Base-by-base conservation (phyloP, 768 basidiomycete species). In the Lentinula guzmanii region DNA sequence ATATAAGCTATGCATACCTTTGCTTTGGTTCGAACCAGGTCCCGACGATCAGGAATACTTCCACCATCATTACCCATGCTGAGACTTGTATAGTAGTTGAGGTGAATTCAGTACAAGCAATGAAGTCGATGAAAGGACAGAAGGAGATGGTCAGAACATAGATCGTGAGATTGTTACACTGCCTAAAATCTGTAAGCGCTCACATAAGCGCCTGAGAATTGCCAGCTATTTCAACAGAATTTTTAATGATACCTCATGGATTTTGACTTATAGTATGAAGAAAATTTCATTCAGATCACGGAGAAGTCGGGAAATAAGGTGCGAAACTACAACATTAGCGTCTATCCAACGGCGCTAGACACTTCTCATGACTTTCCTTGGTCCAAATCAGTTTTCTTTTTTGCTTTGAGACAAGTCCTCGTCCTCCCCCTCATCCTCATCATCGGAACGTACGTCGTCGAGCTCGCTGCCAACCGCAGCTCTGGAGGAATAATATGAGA, bases 41-140 rank as follows among this genome's bases (percentile, higher is more conserved):
- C 91, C 58, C 91, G 77, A 59, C 91, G 81, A 73, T 93, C 91
- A 4, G 91, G 90, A 62, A 93, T 92, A 68, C 89, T 90, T 77
- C 90, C 91, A 64, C 91, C 91, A 73, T 93, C 90, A 82, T 92
- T 92, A 70, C 90, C 90, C 90, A 93, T 93, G 70, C 16, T 52
- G 7, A 34, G 13, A 35, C 2, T 21, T 48, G 21, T 48, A 9
- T 0, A n/a, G 13, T 13, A 34, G 41, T 21, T 39, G 54, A 11
- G 3, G n/a, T 7, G 21, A 16, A 1, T 21, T 6, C 52, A 52
- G 18, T 21, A 35, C 4, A 18, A 41, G 11, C 9, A 54, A 39
- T 39, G 4, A 37, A 11, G 10, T 18, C 9, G 16, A 56, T 21
- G 13, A 35, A 56, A 56, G 18, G 33, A 18, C 37, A 39, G 18